Evolutionary conservation across 2,329 filamentous ascomycete genomes (phyloP).

Genomic region (Microdochium nivale): DNA sequence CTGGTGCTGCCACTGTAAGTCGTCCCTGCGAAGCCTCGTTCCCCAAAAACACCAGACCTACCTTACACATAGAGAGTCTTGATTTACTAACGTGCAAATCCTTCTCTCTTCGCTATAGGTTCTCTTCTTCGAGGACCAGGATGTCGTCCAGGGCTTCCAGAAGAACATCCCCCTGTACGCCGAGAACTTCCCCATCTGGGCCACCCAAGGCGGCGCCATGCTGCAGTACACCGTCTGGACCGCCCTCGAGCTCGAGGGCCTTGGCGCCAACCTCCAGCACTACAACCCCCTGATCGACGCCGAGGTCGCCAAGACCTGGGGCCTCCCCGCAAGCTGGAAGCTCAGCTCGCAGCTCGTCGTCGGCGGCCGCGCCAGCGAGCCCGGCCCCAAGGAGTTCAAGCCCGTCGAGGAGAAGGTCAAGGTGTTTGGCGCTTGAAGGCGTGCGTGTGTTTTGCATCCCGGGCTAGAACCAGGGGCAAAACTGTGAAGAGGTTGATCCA

Average conservation of each 20-base stretch:
- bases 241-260: conserved; percentile 72
- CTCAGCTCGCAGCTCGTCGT: conserved; percentile 82
- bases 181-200: conserved; percentile 73
- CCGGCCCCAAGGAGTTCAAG: conserved; percentile 55
- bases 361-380: conserved; percentile 49
- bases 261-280: conserved; percentile 86
- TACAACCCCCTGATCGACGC: conserved; percentile 82
- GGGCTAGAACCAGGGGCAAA: too few species aligned
- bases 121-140: conserved; percentile 79
- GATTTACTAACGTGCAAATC: not conserved
- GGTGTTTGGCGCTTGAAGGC: conserved; percentile 44
- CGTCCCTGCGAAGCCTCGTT: too few species aligned
- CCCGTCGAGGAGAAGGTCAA: conserved; percentile 60
- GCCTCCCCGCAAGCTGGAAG: conserved; percentile 63
- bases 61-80: not conserved
- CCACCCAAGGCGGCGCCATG: conserved; percentile 71
- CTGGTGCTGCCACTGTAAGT: conserved; percentile 66
- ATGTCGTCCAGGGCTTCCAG: conserved; percentile 57
- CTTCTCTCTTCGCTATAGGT: conserved; percentile 31
- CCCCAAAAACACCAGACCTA: too few species aligned
- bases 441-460: not conserved
- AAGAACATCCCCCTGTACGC: conserved; percentile 64
- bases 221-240: conserved; percentile 76
- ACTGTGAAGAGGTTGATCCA: not conserved
- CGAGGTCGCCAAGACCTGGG: conserved; percentile 61